phyloP scores from a whole-genome alignment of 495 filamentous ascomycete genomes.

The Tuber magnatum region DNA sequence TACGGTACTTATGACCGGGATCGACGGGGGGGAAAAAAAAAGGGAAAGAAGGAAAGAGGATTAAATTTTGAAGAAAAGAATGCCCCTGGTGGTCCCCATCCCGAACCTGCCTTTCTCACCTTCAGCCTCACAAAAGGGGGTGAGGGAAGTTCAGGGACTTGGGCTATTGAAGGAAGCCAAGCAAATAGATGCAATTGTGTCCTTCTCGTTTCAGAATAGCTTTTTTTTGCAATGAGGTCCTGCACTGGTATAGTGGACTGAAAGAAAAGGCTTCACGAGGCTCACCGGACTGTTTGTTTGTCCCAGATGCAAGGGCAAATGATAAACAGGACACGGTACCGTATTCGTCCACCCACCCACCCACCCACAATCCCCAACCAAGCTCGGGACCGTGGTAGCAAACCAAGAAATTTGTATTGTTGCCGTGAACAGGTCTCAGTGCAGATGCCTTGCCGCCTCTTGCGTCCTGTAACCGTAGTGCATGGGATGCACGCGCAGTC shows the following conservation, averaged over 20 bases:
- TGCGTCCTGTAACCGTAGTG: background rate
- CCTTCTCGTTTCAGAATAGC: background rate
- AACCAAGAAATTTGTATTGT: background rate
- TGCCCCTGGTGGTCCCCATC: background rate
- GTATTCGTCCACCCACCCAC: background rate
- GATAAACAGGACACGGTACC: background rate
- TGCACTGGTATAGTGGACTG: background rate
- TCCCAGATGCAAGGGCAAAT: background rate
- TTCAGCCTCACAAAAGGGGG: background rate
- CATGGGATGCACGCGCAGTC: background rate
- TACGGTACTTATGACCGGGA: background rate
- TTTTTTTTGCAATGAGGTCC: background rate
- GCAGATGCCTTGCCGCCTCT: background rate
- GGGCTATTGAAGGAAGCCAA: background rate
- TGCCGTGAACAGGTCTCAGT: background rate
- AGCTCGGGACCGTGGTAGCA: background rate
- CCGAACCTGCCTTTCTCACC: background rate
- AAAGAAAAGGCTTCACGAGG: background rate
- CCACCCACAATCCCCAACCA: background rate
- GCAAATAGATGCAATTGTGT: background rate
- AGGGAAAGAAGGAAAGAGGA: background rate
- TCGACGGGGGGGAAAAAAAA: background rate
- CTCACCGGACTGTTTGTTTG: background rate
- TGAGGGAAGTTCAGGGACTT: background rate
- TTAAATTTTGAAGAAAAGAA: background rate